Evolutionary conservation across 805 yeast species (phyloP), one percentile per base, ranked within the genome.

Genomic region (Naumovozyma dairenensis): DNA sequence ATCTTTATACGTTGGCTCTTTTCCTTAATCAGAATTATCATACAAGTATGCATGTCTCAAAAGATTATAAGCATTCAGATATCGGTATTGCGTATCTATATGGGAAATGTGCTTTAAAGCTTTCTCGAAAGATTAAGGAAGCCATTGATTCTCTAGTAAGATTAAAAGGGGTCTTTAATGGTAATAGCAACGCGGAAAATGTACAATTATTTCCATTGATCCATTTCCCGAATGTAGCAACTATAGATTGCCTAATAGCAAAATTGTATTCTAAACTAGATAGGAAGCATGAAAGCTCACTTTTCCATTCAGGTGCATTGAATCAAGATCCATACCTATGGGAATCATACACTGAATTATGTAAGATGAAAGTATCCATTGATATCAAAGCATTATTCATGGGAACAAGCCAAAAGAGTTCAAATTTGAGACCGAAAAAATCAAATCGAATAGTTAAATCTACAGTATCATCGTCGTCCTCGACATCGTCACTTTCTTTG

Each of bases 291-390:
- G 75, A 77, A 37, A 77, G 92, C 36, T 69, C 80, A 0, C 59
- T 78, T 31, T 71, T 74, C 47, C 82, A 78, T 52, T 69, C 83
- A 0, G 73, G 70, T 43, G 83, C 89, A 1, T 65, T 85, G 36
- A 73, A 74, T 38, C 59, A 67, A 42, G 82, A 92, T 51, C 95
- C 94, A 13, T 83, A 66, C 50, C 67, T 85, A 26, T 85, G 92
- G 72, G 96, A 85, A 51, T 85, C 96, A 0, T 77, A 84, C 42
- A 84, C 78, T 43, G 77, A 78, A 28, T 61, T 92, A 31, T 75
- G 85, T 46, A 66, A 67, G 31, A 61, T 80, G 59, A 92, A 94
- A 9, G 83, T 80, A 14, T 71, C 71, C 37, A 67, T 85, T 14
- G 72, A 75, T 37, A 34, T 51, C 27, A 43, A 46, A 21, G 35